Conservation (phyloP, 129 eudicot genomes). For the Pittosporum tobira region DNA sequence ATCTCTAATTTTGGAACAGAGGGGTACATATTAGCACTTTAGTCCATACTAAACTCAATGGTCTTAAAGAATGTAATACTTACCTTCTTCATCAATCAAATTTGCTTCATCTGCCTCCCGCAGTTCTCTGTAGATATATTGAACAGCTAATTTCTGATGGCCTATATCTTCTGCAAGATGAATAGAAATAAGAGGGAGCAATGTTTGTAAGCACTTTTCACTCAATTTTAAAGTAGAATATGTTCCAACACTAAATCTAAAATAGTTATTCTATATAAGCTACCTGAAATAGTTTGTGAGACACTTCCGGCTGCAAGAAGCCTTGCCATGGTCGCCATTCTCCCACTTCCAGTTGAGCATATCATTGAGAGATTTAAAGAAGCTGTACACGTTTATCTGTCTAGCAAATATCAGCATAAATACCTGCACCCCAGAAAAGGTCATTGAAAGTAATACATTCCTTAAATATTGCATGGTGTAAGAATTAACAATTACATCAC, state of each 20-base stretch:
- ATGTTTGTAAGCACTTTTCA: slow-evolving; percentile 1
- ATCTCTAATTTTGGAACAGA: too few relatives aligned
- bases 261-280: not conserved
- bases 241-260: not conserved
- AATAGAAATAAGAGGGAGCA: slow-evolving; percentile 7
- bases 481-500: not conserved
- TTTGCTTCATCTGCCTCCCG: slow-evolving; percentile 78
- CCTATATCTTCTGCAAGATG: slow-evolving; percentile 41
- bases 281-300: slow-evolving; percentile 54
- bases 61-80: slow-evolving; percentile 6
- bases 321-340: slow-evolving; percentile 58
- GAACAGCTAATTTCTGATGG: slow-evolving; percentile 50
- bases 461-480: not conserved
- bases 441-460: not conserved
- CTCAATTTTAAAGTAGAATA: not conserved
- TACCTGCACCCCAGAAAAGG: not conserved
- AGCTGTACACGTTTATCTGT: slow-evolving; percentile 19
- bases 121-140: slow-evolving; percentile 45
- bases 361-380: slow-evolving; percentile 42
- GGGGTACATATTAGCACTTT: too few relatives aligned
- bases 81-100: slow-evolving; percentile 90
- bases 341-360: slow-evolving; percentile 50
- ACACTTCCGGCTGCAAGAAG: slow-evolving; percentile 34
- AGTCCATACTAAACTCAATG: too few relatives aligned
- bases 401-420: slow-evolving; percentile 12